These are phyloP conservation scores for Syzygium malaccense DNA, from an alignment of 441 rosid genomes.

Conservation along the genomic window DNA sequence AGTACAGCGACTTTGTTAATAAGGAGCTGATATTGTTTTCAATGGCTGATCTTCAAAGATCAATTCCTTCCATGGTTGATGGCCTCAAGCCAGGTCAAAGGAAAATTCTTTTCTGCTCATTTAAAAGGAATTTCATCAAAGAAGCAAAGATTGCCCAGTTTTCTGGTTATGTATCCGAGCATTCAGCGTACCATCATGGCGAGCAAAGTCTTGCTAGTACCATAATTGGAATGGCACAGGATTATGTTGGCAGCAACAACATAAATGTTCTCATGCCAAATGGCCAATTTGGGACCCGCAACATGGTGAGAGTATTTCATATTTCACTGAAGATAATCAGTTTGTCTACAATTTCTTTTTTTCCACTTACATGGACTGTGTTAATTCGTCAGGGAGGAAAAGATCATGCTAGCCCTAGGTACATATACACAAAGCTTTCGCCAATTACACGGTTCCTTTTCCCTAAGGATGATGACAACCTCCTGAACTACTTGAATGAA, in stretches of 20 bases:
- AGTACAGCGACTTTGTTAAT: slow-evolving; percentile 86
- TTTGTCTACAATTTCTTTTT: not conserved
- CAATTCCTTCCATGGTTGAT: slow-evolving; percentile 95
- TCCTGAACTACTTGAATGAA: slow-evolving; percentile 81
- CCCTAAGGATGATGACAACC: slow-evolving; percentile 81
- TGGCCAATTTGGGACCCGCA: slow-evolving; percentile 91
- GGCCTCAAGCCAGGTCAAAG: slow-evolving; percentile 97
- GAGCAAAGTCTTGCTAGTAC: slow-evolving; percentile 83
- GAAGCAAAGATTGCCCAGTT: slow-evolving; percentile 83
- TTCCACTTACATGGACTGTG: not conserved
- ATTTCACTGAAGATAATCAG: not conserved
- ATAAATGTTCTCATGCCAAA: slow-evolving; percentile 71
- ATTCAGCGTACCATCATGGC: slow-evolving; percentile 95
- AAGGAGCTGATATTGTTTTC: slow-evolving; percentile 95
- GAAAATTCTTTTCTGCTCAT: slow-evolving; percentile 79
- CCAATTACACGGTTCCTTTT: slow-evolving; percentile 68
- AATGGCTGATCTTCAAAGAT: slow-evolving; percentile 92
- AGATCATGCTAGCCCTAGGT: slow-evolving; percentile 93
- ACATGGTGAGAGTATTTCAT: slow-evolving; percentile 32
- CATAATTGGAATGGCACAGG: slow-evolving; percentile 91
- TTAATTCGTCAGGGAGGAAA: slow-evolving; percentile 71
- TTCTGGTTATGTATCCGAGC: slow-evolving; percentile 84
- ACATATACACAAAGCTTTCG: slow-evolving; percentile 65
- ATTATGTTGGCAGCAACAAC: slow-evolving; percentile 93
- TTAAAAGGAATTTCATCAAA: slow-evolving; percentile 72